Conservation (phyloP, 495 filamentous ascomycete genomes). For the Lasiosphaeria ovina region DNA sequence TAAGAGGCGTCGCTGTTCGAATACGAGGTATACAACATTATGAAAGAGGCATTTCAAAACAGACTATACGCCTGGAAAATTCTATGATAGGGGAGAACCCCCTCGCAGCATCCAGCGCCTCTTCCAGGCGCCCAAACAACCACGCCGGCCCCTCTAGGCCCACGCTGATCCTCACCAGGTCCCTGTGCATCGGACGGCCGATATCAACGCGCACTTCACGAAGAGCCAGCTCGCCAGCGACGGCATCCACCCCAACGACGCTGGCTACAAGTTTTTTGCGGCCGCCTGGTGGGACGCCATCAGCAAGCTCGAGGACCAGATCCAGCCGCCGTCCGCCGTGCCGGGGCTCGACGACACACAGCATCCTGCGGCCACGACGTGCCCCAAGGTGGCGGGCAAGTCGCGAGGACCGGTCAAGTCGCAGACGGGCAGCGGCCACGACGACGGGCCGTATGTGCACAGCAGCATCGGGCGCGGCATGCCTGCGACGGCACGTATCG, state of each 20-base stretch:
- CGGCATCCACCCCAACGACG: constrained; percentile 7
- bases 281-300: constrained; percentile 3
- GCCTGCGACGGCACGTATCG: background rate
- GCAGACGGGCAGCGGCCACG: background rate
- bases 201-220: background rate
- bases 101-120: too few relatives aligned
- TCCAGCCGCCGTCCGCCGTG: background rate
- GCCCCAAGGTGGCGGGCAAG: background rate
- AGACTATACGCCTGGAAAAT: too few relatives aligned
- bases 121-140: too few relatives aligned
- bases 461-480: background rate
- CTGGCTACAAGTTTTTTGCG: constrained; percentile 4
- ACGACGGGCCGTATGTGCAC: background rate
- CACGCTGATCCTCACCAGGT: too few relatives aligned
- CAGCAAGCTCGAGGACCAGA: background rate
- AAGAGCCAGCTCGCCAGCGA: background rate
- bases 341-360: background rate
- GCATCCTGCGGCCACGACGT: background rate
- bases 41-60: too few relatives aligned
- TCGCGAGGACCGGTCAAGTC: background rate
- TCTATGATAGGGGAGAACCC: too few relatives aligned
- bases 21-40: too few relatives aligned
- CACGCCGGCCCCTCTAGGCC: too few relatives aligned
- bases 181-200: too few relatives aligned
- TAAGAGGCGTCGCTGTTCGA: too few relatives aligned